phyloP scores from a whole-genome alignment of 805 yeast species.

The Metschnikowia amazonensis region DNA sequence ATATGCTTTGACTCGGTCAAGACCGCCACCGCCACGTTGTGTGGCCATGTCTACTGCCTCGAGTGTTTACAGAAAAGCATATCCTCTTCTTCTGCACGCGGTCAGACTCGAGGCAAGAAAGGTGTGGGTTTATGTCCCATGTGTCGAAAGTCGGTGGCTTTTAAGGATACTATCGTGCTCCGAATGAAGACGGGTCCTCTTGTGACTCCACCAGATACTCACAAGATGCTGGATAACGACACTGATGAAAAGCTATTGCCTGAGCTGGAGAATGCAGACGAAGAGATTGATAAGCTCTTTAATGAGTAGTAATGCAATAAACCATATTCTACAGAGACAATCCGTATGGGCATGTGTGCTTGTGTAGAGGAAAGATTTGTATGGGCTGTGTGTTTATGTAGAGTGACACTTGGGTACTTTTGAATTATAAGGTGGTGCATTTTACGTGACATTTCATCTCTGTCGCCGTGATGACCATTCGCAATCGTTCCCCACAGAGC shows the following conservation, averaged over 20 bases:
- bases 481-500: too few relatives aligned
- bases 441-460: too few relatives aligned
- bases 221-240: background rate
- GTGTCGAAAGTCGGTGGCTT: conserved; percentile 37
- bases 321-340: too few relatives aligned
- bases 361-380: too few relatives aligned
- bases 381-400: too few relatives aligned
- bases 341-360: too few relatives aligned
- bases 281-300: conserved; percentile 4
- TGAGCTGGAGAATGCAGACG: background rate
- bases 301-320: background rate
- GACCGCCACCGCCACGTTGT: conserved; percentile 38
- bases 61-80: conserved; percentile 41
- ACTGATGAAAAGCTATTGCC: conserved; percentile 1
- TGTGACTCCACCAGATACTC: conserved; percentile 12
- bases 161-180: conserved; percentile 31
- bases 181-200: conserved; percentile 14
- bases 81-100: conserved; percentile 39
- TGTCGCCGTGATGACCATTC: too few relatives aligned
- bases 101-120: conserved; percentile 34
- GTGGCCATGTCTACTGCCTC: conserved; percentile 43
- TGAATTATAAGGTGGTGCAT: too few relatives aligned
- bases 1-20: conserved; percentile 41
- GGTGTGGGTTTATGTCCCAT: conserved; percentile 44
- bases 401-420: too few relatives aligned